These are phyloP conservation scores for Kentomonas sorsogonicus DNA, from an alignment of 208 protist species.

Conservation along the genomic window DNA sequence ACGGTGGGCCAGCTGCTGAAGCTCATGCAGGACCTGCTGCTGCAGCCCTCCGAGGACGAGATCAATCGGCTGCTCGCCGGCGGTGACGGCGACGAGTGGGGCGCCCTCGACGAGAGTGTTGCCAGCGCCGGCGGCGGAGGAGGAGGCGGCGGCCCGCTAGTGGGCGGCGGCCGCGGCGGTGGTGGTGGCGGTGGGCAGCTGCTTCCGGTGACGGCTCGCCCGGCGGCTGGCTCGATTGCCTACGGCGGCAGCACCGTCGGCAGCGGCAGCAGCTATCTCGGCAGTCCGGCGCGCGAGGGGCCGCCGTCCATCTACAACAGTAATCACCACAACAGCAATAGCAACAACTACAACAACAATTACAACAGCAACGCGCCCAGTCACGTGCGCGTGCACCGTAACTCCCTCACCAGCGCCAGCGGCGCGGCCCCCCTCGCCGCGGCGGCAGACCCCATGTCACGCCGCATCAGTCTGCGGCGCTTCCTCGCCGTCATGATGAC, in stretches of 20 bases:
- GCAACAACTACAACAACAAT: background rate
- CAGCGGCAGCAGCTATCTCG: background rate
- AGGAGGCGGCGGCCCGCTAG: too few relatives aligned
- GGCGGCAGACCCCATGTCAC: background rate
- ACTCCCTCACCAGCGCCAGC: conserved; percentile 13
- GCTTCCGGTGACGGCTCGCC: too few relatives aligned
- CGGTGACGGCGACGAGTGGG: conserved; percentile 7
- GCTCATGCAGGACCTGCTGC: conserved; percentile 82
- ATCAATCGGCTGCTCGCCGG: conserved; percentile 77
- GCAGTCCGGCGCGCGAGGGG: too few relatives aligned
- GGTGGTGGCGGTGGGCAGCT: too few relatives aligned
- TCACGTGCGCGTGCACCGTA: background rate
- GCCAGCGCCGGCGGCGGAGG: background rate
- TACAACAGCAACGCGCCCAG: background rate
- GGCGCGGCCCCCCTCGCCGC: background rate
- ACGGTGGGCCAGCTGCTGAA: conserved; percentile 69
- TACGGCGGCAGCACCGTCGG: background rate
- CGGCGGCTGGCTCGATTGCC: background rate
- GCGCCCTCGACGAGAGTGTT: too few relatives aligned
- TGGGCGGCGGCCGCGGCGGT: too few relatives aligned
- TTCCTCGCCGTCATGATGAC: conserved; percentile 87
- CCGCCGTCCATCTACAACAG: too few relatives aligned
- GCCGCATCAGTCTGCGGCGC: conserved; percentile 75
- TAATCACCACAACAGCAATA: too few relatives aligned
- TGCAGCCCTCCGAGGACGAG: conserved; percentile 85